Evolutionary conservation across 768 basidiomycete genomes (phyloP), one percentile per base, ranked within the genome.

Genomic region (Lactarius tabidus): DNA sequence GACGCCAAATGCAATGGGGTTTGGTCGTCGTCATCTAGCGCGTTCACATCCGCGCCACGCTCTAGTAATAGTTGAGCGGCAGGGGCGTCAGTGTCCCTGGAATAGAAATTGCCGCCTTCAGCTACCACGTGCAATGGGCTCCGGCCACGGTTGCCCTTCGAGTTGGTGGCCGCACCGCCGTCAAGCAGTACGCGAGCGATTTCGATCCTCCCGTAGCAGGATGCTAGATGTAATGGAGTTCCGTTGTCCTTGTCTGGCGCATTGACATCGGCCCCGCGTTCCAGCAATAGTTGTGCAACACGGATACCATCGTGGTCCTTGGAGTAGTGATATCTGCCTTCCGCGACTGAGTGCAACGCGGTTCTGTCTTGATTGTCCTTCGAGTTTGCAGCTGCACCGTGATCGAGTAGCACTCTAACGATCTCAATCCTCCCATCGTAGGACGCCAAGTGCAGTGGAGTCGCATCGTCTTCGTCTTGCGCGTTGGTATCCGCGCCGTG

Each of bases 71-170:
- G 43, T 43, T 43, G n/a, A 0, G 43, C 43, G 4, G 10, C n/a
- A n/a, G 3, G 0, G 0, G 4, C 1, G 4, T n/a, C 20, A 0
- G 20, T n/a, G 20, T n/a, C 0, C 43, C 9, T 10, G 1, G n/a
- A 43, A n/a, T 12, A 3, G 33, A 4, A 33, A 33, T 33, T 8
- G 3, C 33, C 33, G n/a, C 43, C 43, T 43, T n/a, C n/a, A 1
- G 43, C 43, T 3, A n/a, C 41, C 3, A 20, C 20, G 2, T 43
- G 41, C 41, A 43, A 43, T 43, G 39, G 18, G 39, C 17, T 18
- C 39, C 39, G 39, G 17, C 39, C 18, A 17, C 17, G 39, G 39
- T 1, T 18, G 6, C 17, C 39, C 39, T 1, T 41, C 17, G 39
- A 7, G 39, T 41, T 1, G 18, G 1, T 2, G 39, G 0, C 2